A percentile compares a stretch with the other conserved stretches of the same genome.
Conservation (phyloP, 768 basidiomycete species). For the Amanita subjunquillea region DNA sequence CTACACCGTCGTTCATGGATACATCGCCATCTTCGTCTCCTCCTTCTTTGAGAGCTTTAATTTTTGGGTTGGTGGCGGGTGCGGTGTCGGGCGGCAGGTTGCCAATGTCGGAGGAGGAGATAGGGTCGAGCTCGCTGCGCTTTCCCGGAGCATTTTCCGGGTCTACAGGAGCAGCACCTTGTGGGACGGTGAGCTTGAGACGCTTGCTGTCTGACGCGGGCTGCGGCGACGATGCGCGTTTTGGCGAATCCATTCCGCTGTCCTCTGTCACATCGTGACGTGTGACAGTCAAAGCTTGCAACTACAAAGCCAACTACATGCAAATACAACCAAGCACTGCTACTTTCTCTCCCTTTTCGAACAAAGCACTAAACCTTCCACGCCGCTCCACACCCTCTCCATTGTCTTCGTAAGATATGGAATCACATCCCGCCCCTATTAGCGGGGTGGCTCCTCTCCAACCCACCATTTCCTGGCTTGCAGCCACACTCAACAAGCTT, state of each 20-base stretch:
- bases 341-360: no score
- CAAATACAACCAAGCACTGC: no score
- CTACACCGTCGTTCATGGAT: slow-evolving; percentile 71
- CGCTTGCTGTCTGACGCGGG: slow-evolving; percentile 47
- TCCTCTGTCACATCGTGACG: not conserved
- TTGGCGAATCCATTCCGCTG: slow-evolving; percentile 47
- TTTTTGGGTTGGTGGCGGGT: slow-evolving; percentile 4
- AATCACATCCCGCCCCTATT: no score
- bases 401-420: no score
- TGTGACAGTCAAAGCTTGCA: not conserved
- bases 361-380: no score
- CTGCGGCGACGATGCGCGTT: slow-evolving; percentile 51
- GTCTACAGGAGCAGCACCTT: slow-evolving; percentile 70
- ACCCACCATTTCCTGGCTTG: not conserved
- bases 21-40: slow-evolving; percentile 60
- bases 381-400: no score
- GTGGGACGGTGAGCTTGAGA: slow-evolving; percentile 43
- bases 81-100: slow-evolving; percentile 50
- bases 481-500: not conserved
- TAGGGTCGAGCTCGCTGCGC: slow-evolving; percentile 80
- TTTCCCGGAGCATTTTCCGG: slow-evolving; percentile 75
- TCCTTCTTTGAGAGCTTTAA: slow-evolving; percentile 34
- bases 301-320: not conserved
- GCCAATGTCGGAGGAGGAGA: slow-evolving; percentile 67
- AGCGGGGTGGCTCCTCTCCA: no score